phyloP scores from a whole-genome alignment of 495 filamentous ascomycete species.

The Annulohypoxylon nitens region DNA sequence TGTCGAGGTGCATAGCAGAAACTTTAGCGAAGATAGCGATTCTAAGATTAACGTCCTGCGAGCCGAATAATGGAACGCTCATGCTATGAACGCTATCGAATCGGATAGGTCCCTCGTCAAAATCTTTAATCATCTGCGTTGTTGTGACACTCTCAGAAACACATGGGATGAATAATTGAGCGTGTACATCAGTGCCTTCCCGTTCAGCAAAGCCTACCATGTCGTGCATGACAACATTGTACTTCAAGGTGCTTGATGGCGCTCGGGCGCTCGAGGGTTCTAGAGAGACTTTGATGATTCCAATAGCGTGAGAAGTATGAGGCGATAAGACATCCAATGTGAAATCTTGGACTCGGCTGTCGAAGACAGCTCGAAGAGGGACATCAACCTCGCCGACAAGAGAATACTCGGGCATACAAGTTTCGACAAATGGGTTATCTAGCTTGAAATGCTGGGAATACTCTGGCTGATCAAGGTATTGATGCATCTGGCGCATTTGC shows the following conservation, averaged over 20 bases:
- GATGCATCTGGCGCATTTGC: conserved; percentile 95
- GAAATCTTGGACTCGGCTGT: conserved; percentile 95
- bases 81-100: conserved; percentile 99
- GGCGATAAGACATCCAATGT: conserved; percentile 88
- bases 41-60: conserved; percentile 78
- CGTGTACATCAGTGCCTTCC: conserved; percentile 95
- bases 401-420: conserved; percentile 90
- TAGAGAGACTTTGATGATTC: conserved; percentile 88
- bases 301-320: conserved; percentile 90
- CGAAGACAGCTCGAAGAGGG: conserved; percentile 92
- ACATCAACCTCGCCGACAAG: conserved; percentile 95
- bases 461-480: conserved; percentile 94
- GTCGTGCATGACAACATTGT: conserved; percentile 99
- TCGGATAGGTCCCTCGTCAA: conserved; percentile 92
- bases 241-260: conserved; percentile 92
- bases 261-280: conserved; percentile 95
- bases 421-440: conserved; percentile 88
- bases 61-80: conserved; percentile 90
- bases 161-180: conserved; percentile 93
- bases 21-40: conserved; percentile 96
- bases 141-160: conserved; percentile 94
- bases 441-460: conserved; percentile 86
- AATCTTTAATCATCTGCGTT: conserved; percentile 93
- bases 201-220: conserved; percentile 96
- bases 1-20: conserved; percentile 94